These are phyloP conservation scores for Lepiota brunneoincarnata DNA, from an alignment of 768 basidiomycete genomes.

Conservation along the genomic window DNA sequence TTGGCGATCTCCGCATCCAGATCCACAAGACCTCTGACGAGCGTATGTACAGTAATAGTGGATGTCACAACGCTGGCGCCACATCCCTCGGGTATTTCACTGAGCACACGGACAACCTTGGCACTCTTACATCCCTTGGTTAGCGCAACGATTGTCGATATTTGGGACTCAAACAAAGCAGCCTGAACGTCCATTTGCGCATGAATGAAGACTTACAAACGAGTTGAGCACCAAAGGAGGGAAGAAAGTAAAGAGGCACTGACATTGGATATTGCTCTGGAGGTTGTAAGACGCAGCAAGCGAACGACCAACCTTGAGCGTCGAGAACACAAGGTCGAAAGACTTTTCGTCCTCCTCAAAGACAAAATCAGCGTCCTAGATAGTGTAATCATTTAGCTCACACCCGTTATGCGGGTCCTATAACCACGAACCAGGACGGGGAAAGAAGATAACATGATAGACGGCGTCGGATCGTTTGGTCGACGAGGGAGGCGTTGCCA, in stretches of 20 bases:
- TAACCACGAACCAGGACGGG: conserved; percentile 65
- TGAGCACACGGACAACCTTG: conserved; percentile 58
- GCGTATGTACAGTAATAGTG: conserved; percentile 73
- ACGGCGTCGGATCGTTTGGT: conserved; percentile 75
- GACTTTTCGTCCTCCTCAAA: conserved; percentile 75
- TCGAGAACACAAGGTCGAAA: conserved; percentile 84
- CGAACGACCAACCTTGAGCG: conserved; percentile 77
- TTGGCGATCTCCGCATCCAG: conserved; percentile 85
- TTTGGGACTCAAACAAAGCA: conserved; percentile 67
- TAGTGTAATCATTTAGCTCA: neutral
- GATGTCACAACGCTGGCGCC: conserved; percentile 79
- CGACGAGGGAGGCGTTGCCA: conserved; percentile 95
- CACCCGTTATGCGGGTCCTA: neutral
- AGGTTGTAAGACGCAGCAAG: conserved; percentile 88
- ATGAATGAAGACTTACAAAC: conserved; percentile 69
- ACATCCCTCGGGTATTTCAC: conserved; percentile 84
- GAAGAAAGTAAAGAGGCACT: conserved; percentile 19
- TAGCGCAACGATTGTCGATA: conserved; percentile 72
- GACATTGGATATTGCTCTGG: conserved; percentile 80
- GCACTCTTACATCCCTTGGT: conserved; percentile 86
- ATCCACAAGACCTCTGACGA: conserved; percentile 93
- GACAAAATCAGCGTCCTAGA: conserved; percentile 56
- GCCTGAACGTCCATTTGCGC: conserved; percentile 62
- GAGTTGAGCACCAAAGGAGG: conserved; percentile 4
- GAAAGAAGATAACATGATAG: conserved; percentile 88